Base-by-base conservation (phyloP, 2,329 filamentous ascomycete genomes). In the Neonectria magnoliae region DNA sequence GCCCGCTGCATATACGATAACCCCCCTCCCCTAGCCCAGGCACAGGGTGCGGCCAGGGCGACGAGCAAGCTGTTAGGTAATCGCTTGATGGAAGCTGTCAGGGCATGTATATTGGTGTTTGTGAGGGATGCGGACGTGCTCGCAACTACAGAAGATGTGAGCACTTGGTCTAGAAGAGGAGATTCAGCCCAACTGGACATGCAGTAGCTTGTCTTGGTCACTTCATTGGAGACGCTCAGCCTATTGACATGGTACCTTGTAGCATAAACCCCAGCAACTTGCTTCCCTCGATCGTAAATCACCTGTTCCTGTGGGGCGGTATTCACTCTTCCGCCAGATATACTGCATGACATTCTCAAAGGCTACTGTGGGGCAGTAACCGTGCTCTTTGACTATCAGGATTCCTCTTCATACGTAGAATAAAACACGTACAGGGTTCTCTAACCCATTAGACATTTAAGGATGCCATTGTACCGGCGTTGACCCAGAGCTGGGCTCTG, bases 1-100 rank as follows among this genome's bases (percentile, higher is more conserved):
- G 20, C 27, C 51, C 31, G 47, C 31, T 20, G 25, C 27, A 33
- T 36, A 27, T 22, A 38, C 31, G 31, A 33, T 41, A 29, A 25
- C 25, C 36, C 59, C 38, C 36, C 47, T 5, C 36, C 59, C 38
- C 36, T 38, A 53, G 53, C 50, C 33, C 56, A 42, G 48, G 27
- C 42, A 36, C 41, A 44, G 53, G 48, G 58, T 41, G 42, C 52
- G 56, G 45, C 42, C 51, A 29, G 60, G 54, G 64, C 45, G 51
- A 29, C 27, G 42, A 27, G 51, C 14, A 65, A 67, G 48, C 62
- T 53, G 65, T 68, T 69, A 66, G 67, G 67, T 68, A 69, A 69
- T 66, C 50, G 25, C 8, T 31, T 38, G 13, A 18, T 33, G n/a
- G 55, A 16, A 31, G 25, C 25, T 25, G 11, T 13, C 27, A 42